phyloP scores from a whole-genome alignment of 306 rosid species.

The Dryas alaskensis region DNA sequence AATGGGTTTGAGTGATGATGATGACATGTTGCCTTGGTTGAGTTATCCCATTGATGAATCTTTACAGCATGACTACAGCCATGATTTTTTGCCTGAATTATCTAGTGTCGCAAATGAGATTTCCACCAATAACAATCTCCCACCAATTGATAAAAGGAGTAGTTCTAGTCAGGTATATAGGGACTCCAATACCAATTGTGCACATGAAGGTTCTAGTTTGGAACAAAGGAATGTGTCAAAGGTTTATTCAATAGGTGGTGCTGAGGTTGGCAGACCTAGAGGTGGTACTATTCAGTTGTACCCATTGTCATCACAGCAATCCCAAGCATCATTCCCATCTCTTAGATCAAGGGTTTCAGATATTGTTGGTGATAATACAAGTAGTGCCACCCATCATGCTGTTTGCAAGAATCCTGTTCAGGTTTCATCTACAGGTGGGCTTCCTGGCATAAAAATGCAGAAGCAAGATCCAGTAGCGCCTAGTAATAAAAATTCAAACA shows the following conservation, averaged over 20 bases:
- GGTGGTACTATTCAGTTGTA: conserved; percentile 38
- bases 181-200: conserved; percentile 45
- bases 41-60: conserved; percentile 70
- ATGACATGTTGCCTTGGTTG: conserved; percentile 77
- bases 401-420: conserved; percentile 39
- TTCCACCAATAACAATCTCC: conserved; percentile 36
- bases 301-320: conserved; percentile 47
- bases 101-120: conserved; percentile 53
- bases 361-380: conserved; percentile 36
- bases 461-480: conserved; percentile 50
- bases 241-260: conserved; percentile 45
- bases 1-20: conserved; percentile 59
- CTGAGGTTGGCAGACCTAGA: conserved; percentile 44
- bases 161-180: conserved; percentile 43
- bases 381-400: conserved; percentile 35
- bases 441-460: conserved; percentile 43
- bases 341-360: conserved; percentile 47
- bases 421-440: conserved; percentile 48
- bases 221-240: conserved; percentile 50
- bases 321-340: conserved; percentile 50
- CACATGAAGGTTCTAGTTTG: conserved; percentile 31
- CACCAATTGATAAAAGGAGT: conserved; percentile 46
- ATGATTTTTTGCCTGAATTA: conserved; percentile 67
- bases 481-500: conserved; percentile 37
- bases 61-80: conserved; percentile 59